phyloP scores from a whole-genome alignment of 2,329 filamentous ascomycete species.

The Trichoderma semiorbis region DNA sequence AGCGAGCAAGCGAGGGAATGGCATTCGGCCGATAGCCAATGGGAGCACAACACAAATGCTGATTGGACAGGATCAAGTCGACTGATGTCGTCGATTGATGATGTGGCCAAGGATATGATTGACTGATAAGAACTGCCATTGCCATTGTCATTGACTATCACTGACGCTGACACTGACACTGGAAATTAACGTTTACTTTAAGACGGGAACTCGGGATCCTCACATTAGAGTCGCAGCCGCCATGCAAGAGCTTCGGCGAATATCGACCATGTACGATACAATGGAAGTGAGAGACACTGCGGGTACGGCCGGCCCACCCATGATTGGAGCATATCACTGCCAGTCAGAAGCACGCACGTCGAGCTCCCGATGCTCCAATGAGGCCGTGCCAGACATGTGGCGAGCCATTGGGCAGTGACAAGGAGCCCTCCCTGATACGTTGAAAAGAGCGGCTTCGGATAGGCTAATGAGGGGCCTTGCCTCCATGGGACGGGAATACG shows the following conservation, averaged over 20 bases:
- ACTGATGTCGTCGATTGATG: neutral
- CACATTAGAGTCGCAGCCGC: conserved; percentile 9
- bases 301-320: neutral
- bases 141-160: neutral
- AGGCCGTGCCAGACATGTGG: conserved; percentile 5
- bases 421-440: neutral
- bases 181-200: neutral
- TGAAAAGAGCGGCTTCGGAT: neutral
- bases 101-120: neutral
- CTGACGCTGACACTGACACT: neutral
- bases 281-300: neutral
- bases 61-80: neutral
- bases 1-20: conserved; percentile 6
- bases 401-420: neutral
- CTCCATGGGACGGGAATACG: neutral
- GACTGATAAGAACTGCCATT: neutral
- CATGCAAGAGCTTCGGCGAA: conserved; percentile 4
- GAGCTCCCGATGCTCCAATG: neutral
- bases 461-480: neutral
- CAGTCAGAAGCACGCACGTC: conserved; percentile 4
- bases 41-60: neutral
- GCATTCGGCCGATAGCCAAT: neutral
- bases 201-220: neutral
- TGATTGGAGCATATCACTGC: conserved; percentile 7
- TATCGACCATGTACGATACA: conserved; percentile 1